phyloP scores from a whole-genome alignment of 202 grass and related monocot species.

The Schoenoplectus tabernaemontani region DNA sequence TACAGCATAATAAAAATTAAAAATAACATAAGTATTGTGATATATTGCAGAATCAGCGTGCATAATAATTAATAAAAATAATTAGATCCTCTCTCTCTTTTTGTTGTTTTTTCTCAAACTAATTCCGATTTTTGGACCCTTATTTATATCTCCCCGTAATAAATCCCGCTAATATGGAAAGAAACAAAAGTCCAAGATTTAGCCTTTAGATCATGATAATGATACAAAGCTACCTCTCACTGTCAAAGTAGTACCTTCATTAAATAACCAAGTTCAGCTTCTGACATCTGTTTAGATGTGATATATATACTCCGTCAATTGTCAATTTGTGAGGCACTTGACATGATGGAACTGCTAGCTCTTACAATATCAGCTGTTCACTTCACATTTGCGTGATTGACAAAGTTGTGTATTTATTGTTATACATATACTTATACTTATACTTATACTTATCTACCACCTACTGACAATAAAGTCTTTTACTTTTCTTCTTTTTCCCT shows the following conservation, averaged over 20 bases:
- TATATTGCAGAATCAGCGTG: too few species aligned
- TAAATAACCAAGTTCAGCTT: background rate
- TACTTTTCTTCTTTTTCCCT: background rate
- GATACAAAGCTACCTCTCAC: slow-evolving; percentile 11
- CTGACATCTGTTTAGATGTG: background rate
- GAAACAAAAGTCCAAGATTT: background rate
- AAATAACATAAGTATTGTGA: too few species aligned
- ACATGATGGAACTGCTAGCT: background rate
- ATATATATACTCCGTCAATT: background rate
- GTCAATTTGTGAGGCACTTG: background rate
- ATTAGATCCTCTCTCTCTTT: background rate
- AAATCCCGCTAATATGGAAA: background rate
- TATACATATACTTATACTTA: too few species aligned
- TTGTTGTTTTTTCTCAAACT: background rate
- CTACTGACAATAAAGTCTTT: background rate
- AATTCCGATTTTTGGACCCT: background rate
- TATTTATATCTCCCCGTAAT: background rate
- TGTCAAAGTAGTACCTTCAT: background rate
- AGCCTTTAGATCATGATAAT: background rate
- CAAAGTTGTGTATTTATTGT: background rate
- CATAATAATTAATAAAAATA: too few species aligned
- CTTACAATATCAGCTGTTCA: background rate
- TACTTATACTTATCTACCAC: background rate
- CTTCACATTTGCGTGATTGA: background rate
- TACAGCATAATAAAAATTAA: too few species aligned